phyloP scores from a whole-genome alignment of 2,329 filamentous ascomycete genomes.

The Fusarium sp. region DNA sequence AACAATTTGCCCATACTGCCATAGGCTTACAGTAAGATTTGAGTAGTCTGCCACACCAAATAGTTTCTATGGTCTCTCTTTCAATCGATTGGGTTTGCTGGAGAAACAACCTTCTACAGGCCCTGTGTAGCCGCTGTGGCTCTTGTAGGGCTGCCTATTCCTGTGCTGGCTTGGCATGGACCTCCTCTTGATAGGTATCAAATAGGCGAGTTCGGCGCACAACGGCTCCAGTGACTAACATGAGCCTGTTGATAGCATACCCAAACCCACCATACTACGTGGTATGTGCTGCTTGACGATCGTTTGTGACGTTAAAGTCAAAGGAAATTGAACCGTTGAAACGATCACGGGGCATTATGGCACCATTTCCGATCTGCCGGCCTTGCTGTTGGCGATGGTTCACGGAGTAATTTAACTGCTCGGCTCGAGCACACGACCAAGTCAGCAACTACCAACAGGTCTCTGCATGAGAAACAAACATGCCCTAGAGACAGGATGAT shows the following conservation, averaged over 20 bases:
- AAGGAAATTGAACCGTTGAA: constrained; percentile 26
- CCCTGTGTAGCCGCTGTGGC: constrained; percentile 28
- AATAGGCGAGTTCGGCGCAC: constrained; percentile 35
- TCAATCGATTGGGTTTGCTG: background rate
- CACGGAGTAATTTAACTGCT: background rate
- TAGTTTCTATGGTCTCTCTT: background rate
- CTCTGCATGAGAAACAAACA: background rate
- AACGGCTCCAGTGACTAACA: constrained; percentile 6
- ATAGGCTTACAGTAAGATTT: background rate
- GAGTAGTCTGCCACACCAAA: constrained; percentile 1
- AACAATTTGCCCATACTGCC: background rate
- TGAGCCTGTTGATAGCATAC: background rate
- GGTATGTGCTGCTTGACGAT: constrained; percentile 15
- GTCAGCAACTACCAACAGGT: background rate
- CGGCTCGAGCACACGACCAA: background rate
- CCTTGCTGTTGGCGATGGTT: background rate
- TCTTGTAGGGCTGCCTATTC: constrained; percentile 39
- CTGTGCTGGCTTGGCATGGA: constrained; percentile 15
- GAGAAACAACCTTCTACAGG: background rate
- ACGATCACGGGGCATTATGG: constrained; percentile 29
- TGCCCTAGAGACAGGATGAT: background rate
- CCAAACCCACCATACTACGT: constrained; percentile 8
- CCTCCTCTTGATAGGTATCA: background rate
- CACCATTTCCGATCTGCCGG: constrained; percentile 25
- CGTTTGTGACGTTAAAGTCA: constrained; percentile 13